Percentiles rank a stretch among this genome's conserved stretches.
phyloP scores from a whole-genome alignment of 139 green algal species.

The Ettlia oleoabundans region DNA sequence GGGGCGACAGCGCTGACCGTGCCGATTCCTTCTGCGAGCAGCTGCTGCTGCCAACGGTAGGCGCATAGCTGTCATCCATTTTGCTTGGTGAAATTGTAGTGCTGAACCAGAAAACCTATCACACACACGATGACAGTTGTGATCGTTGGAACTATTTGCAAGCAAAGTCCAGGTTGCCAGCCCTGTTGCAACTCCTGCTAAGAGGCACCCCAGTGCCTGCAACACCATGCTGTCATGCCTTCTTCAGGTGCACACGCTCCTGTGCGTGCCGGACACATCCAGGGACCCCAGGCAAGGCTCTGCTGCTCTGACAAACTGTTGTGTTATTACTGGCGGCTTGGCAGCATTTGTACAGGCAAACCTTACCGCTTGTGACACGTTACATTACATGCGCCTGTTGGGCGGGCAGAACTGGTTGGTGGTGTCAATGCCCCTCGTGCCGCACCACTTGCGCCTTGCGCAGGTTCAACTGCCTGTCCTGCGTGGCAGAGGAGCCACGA shows the following conservation, averaged over 20 bases:
- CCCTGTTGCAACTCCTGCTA: no score
- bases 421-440: no score
- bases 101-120: no score
- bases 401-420: no score
- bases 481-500: background rate
- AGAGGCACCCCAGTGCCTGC: no score
- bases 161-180: no score
- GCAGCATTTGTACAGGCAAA: background rate
- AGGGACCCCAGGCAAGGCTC: background rate
- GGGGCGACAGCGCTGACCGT: conserved; percentile 14
- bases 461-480: conserved; percentile 21
- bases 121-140: no score
- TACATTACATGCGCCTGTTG: no score
- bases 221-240: background rate
- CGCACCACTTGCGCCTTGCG: background rate
- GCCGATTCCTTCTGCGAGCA: background rate
- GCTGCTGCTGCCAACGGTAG: conserved; percentile 14
- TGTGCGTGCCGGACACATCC: conserved; percentile 13
- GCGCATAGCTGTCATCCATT: background rate
- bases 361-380: background rate
- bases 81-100: background rate
- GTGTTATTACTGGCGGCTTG: no score
- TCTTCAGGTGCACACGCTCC: conserved; percentile 24
- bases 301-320: no score
- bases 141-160: no score